Percentiles rank a stretch among this genome's conserved stretches.
Evolutionary conservation across 805 yeast genomes (phyloP).

Genomic region (Yarrowia divulgata): DNA sequence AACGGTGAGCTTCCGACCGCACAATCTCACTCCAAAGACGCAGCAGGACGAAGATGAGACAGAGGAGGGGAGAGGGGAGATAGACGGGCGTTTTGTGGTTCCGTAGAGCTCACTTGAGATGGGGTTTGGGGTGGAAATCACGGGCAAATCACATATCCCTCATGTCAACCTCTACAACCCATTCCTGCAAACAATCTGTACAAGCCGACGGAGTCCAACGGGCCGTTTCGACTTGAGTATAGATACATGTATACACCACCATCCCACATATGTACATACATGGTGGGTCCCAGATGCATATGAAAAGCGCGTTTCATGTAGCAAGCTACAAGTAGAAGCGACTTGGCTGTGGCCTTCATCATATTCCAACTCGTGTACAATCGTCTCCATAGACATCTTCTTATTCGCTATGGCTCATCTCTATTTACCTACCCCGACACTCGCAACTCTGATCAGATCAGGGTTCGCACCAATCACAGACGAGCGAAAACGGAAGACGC

Average conservation of each 20-base stretch:
- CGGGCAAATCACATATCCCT: no score
- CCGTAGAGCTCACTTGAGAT: neutral
- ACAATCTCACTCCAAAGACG: constrained; percentile 26
- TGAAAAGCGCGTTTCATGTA: neutral
- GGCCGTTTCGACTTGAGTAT: constrained; percentile 2
- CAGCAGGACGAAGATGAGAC: neutral
- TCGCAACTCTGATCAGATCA: constrained; percentile 26
- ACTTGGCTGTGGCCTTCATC: no score
- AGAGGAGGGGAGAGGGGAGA: neutral
- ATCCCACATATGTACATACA: neutral
- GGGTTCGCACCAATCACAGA: constrained; percentile 19
- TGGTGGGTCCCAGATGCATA: constrained; percentile 1
- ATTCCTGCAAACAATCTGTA: neutral
- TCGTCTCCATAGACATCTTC: no score
- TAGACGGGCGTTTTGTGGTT: neutral
- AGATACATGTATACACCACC: neutral
- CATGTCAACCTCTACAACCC: neutral
- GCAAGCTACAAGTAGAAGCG: no score
- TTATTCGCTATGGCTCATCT: no score
- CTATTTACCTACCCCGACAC: no score
- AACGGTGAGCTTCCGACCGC: constrained; percentile 1
- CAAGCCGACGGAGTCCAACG: constrained; percentile 22
- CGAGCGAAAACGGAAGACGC: neutral
- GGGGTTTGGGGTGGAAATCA: no score
- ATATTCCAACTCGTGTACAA: no score